Base-by-base conservation (phyloP, 2,329 filamentous ascomycete species). In the Aspergillus sp. region DNA sequence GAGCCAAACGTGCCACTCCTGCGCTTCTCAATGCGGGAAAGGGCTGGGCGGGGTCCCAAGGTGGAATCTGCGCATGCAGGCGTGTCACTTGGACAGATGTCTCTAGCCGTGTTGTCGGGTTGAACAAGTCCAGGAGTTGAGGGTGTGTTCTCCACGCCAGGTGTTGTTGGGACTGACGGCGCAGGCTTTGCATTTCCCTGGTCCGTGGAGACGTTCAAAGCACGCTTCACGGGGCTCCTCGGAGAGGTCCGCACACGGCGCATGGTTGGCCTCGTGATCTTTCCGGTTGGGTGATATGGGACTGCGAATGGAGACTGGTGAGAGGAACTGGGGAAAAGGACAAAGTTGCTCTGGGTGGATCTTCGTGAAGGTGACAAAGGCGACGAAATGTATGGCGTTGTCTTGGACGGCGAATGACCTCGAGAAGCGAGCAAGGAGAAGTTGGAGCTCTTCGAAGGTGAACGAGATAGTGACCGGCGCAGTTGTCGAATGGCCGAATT, bases 391-490 rank as follows among this genome's bases (percentile, higher is more conserved):
- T 79, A 79, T 51, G 78, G 76, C 49, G 79, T 69, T 61, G 80
- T 78, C 67, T 82, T 82, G 49, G 87, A 85, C 36, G 81, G 76
- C 62, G 83, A 78, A 52, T 79, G 76, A 15, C 79, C 78, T 61
- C 81, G 78, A 25, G 81, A 78, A 21, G 76, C 71, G 12, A 86
- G 80, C 56, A 96, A 80, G 59, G 86, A 84, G 74, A 95, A 94
- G 69, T 85, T 83, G 59, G 84, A 84, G 47, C 81, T 82, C 76
- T 95, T 96, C 32, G 94, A 97, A 10, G 94, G 94, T n/a, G 94
- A 97, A 69, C 92, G 87, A 59, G 93, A 97, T 65, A 97, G 83
- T 25, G 94, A 97, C 68, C 92, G 90, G 66, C 93, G 86, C 60
- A 97, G 82, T 70, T 92, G 91, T 72, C 91, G 87, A 65, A 97